A percentile compares a stretch with the other conserved stretches of the same genome.
phyloP scores from a whole-genome alignment of 768 basidiomycete genomes.

The Kwoniella heveanensis region DNA sequence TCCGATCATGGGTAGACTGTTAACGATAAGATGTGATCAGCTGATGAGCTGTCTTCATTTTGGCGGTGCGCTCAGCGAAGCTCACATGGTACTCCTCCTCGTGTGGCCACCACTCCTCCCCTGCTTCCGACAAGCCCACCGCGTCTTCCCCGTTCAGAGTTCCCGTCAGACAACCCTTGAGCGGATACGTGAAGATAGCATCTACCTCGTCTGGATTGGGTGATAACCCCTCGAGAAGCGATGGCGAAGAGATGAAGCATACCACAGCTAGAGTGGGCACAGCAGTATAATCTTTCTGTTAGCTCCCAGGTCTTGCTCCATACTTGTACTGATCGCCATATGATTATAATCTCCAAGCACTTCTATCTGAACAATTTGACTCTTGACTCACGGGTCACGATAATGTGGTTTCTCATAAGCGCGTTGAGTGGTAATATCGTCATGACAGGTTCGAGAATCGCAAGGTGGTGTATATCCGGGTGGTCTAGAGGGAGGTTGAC shows the following conservation, averaged over 20 bases:
- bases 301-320: too few species aligned
- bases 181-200: slow-evolving; percentile 75
- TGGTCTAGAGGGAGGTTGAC: slow-evolving; percentile 64
- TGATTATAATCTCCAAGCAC: too few species aligned
- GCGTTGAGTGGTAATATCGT: slow-evolving; percentile 48
- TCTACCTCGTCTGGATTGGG: slow-evolving; percentile 71
- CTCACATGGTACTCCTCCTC: slow-evolving; percentile 72
- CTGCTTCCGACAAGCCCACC: slow-evolving; percentile 62
- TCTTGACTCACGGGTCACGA: slow-evolving; percentile 65
- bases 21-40: neutral
- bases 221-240: slow-evolving; percentile 62
- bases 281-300: too few species aligned
- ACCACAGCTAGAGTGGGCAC: slow-evolving; percentile 72
- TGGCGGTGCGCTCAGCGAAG: slow-evolving; percentile 14
- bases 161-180: slow-evolving; percentile 61
- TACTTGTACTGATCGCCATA: too few species aligned
- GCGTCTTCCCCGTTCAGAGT: slow-evolving; percentile 66
- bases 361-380: neutral
- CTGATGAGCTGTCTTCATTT: neutral
- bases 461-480: slow-evolving; percentile 65
- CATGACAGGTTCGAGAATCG: slow-evolving; percentile 63
- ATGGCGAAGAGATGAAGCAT: slow-evolving; percentile 65
- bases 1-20: slow-evolving; percentile 40
- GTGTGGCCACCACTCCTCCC: slow-evolving; percentile 78
- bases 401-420: slow-evolving; percentile 47